A percentile compares a stretch with the other conserved stretches of the same genome.
Conservation (phyloP, 495 filamentous ascomycete genomes). For the Neurospora discreta region DNA sequence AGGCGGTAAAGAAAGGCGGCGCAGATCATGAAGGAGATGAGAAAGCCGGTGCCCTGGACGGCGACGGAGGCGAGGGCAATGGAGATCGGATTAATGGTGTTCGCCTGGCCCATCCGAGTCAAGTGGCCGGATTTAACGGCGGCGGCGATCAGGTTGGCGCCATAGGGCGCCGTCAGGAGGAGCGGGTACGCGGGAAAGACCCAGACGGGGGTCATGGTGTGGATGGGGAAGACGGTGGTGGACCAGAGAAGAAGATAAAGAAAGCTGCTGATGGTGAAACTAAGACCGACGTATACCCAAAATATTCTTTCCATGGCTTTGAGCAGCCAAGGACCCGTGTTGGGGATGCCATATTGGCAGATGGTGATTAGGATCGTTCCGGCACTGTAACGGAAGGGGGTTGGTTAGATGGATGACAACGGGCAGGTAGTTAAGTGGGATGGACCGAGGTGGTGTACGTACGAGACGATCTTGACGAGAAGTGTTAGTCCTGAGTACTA, state of each 20-base stretch:
- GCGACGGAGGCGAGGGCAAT: constrained; percentile 62
- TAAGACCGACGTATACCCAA: constrained; percentile 61
- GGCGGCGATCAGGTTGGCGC: constrained; percentile 49
- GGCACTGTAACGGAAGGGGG: constrained; percentile 26
- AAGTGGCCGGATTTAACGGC: constrained; percentile 18
- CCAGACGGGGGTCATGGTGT: constrained; percentile 85
- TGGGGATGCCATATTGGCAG: constrained; percentile 62
- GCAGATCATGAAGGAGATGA: constrained; percentile 78
- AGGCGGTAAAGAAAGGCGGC: constrained; percentile 78
- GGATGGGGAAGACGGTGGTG: constrained; percentile 58
- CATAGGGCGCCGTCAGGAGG: constrained; percentile 67
- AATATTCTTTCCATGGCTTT: constrained; percentile 52
- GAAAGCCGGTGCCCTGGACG: constrained; percentile 73
- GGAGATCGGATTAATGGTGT: constrained; percentile 39
- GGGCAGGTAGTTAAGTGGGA: constrained; percentile 1
- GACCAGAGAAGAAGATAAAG: constrained; percentile 67
- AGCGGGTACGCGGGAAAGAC: constrained; percentile 86
- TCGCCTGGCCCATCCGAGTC: constrained; percentile 13
- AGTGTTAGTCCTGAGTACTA: neutral
- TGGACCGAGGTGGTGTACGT: neutral
- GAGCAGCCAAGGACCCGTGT: constrained; percentile 58
- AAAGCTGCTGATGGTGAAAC: constrained; percentile 49
- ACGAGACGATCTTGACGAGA: constrained; percentile 33
- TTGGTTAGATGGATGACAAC: neutral
- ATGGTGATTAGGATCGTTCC: constrained; percentile 73